Evolutionary conservation across 2,329 filamentous ascomycete species (phyloP).

Genomic region (Fusarium papillatum): DNA sequence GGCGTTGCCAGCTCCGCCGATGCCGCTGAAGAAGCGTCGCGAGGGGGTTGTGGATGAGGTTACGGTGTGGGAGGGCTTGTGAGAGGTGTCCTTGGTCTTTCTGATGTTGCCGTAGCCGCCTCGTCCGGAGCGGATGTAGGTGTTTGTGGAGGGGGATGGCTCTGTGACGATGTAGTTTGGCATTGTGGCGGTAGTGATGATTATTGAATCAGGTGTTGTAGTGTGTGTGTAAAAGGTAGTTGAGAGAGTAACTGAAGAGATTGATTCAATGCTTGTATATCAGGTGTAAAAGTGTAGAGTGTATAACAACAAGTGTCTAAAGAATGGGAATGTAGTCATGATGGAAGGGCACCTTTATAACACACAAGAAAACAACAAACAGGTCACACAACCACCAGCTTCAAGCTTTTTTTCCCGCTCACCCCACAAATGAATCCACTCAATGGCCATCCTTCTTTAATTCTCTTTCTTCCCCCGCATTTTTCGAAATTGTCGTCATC

Average conservation of each 20-base stretch:
- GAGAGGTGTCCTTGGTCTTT: constrained; percentile 58
- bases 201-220: background rate
- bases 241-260: background rate
- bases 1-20: constrained; percentile 76
- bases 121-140: constrained; percentile 64
- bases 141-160: constrained; percentile 47
- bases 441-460: background rate
- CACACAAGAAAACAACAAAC: background rate
- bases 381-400: constrained; percentile 31
- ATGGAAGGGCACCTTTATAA: constrained; percentile 43
- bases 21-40: constrained; percentile 73
- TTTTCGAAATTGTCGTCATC: constrained; percentile 39
- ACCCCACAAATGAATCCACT: constrained; percentile 40
- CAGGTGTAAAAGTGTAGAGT: constrained; percentile 1
- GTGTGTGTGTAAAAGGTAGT: background rate
- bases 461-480: constrained; percentile 37
- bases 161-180: constrained; percentile 51
- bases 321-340: constrained; percentile 31
- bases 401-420: constrained; percentile 32
- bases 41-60: constrained; percentile 52
- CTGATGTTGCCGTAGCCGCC: constrained; percentile 70
- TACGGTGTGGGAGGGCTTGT: constrained; percentile 58
- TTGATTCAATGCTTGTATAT: background rate
- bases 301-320: constrained; percentile 1
- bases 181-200: constrained; percentile 37